Evolutionary conservation across 2,329 filamentous ascomycete genomes (phyloP).

Genomic region (Botrytis hyacinthi): DNA sequence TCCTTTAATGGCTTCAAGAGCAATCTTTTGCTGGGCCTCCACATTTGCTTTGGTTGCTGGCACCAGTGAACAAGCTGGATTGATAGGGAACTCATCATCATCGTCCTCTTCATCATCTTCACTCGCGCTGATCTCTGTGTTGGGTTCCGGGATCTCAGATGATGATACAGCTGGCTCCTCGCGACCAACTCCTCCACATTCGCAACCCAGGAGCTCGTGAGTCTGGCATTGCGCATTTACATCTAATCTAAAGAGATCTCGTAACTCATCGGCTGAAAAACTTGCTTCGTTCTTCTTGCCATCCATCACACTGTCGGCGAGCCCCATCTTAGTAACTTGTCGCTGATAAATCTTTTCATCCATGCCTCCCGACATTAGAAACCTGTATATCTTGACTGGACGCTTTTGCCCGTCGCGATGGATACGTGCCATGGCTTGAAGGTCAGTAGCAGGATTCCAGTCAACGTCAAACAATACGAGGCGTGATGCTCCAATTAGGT

Average conservation of each 20-base stretch:
- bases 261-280: constrained; percentile 64
- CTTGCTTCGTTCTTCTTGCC: constrained; percentile 58
- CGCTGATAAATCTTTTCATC: constrained; percentile 76
- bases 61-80: constrained; percentile 33
- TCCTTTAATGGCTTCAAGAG: constrained; percentile 39
- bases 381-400: constrained; percentile 66
- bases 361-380: constrained; percentile 65
- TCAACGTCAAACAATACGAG: constrained; percentile 71
- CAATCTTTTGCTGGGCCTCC: constrained; percentile 44
- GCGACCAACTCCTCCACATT: constrained; percentile 55
- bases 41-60: constrained; percentile 47
- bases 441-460: constrained; percentile 72
- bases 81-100: constrained; percentile 35
- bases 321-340: constrained; percentile 67
- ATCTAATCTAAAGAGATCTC: constrained; percentile 65
- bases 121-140: constrained; percentile 8
- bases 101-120: constrained; percentile 33
- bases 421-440: constrained; percentile 73
- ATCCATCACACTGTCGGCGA: constrained; percentile 71
- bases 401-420: constrained; percentile 70
- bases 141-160: constrained; percentile 25
- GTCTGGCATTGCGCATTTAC: constrained; percentile 61
- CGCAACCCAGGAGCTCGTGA: constrained; percentile 64
- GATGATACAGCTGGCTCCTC: constrained; percentile 24
- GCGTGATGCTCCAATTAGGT: constrained; percentile 67